Percentiles rank a stretch among this genome's conserved stretches.
phyloP scores from a whole-genome alignment of 2,329 filamentous ascomycete genomes.

The Ploettnerulaceae sp. region DNA sequence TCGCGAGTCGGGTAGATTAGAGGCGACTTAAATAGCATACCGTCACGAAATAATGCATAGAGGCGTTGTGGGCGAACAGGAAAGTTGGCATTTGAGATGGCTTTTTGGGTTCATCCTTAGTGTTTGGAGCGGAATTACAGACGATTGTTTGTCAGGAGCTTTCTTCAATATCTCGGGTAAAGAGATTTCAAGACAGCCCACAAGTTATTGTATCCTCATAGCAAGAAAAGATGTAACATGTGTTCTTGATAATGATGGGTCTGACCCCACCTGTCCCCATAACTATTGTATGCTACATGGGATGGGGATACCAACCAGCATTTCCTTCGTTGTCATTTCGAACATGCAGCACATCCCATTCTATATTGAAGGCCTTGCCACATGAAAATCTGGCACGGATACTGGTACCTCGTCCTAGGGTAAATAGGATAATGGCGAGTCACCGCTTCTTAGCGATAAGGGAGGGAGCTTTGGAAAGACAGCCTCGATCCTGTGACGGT shows the following conservation, averaged over 20 bases:
- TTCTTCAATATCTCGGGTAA: too few relatives aligned
- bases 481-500: not conserved
- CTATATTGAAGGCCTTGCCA: not conserved
- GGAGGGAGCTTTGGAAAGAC: not conserved
- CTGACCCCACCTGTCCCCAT: constrained; percentile 10
- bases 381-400: not conserved
- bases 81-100: too few relatives aligned
- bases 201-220: too few relatives aligned
- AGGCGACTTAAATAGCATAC: too few relatives aligned
- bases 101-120: too few relatives aligned
- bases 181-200: too few relatives aligned
- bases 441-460: not conserved
- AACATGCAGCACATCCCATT: constrained; percentile 6
- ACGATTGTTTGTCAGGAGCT: too few relatives aligned
- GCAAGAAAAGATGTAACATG: too few relatives aligned
- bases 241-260: constrained; percentile 18
- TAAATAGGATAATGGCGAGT: not conserved
- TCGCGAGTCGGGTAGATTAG: not conserved
- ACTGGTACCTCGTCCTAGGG: not conserved
- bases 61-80: too few relatives aligned
- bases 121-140: too few relatives aligned
- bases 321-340: constrained; percentile 10
- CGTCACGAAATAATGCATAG: not conserved
- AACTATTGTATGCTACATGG: constrained; percentile 11
- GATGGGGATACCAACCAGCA: constrained; percentile 21